Percentiles rank a stretch among this genome's conserved stretches.
Conservation (phyloP, 1,284 basidiomycete species). For the Phellopilus nigrolimitatus region DNA sequence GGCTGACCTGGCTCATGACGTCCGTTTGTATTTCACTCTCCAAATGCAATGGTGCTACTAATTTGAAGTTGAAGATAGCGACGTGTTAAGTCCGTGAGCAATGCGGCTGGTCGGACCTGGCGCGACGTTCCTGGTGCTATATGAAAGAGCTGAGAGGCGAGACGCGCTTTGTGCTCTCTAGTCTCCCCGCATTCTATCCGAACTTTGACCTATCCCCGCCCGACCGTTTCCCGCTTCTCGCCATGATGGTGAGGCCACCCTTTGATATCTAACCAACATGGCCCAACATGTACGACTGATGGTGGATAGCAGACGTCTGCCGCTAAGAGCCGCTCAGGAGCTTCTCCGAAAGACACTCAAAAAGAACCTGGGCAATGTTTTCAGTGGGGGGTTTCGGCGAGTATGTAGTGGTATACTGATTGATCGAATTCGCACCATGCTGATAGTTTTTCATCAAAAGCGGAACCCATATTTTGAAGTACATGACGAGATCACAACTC, state of each 20-base stretch:
- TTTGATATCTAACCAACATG: neutral
- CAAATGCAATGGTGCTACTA: conserved; percentile 3
- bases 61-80: neutral
- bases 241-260: conserved; percentile 7
- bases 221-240: conserved; percentile 4
- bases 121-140: conserved; percentile 2
- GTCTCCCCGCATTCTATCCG: conserved; percentile 15
- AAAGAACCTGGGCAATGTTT: conserved; percentile 83
- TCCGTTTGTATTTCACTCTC: neutral
- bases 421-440: neutral
- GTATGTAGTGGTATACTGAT: conserved; percentile 1
- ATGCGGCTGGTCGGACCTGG: neutral
- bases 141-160: neutral
- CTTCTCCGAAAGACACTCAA: conserved; percentile 90
- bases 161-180: neutral
- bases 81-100: neutral
- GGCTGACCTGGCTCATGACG: conserved; percentile 1
- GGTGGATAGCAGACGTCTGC: conserved; percentile 26
- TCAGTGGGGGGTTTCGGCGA: conserved; percentile 33
- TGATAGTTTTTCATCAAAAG: conserved; percentile 19
- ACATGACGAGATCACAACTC: conserved; percentile 19
- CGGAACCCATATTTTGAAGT: conserved; percentile 22
- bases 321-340: conserved; percentile 79
- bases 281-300: conserved; percentile 7
- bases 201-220: conserved; percentile 14